A percentile compares a stretch with the other conserved stretches of the same genome.
Conservation (phyloP, 2,329 filamentous ascomycete genomes). For the Trichoderma sp. region DNA sequence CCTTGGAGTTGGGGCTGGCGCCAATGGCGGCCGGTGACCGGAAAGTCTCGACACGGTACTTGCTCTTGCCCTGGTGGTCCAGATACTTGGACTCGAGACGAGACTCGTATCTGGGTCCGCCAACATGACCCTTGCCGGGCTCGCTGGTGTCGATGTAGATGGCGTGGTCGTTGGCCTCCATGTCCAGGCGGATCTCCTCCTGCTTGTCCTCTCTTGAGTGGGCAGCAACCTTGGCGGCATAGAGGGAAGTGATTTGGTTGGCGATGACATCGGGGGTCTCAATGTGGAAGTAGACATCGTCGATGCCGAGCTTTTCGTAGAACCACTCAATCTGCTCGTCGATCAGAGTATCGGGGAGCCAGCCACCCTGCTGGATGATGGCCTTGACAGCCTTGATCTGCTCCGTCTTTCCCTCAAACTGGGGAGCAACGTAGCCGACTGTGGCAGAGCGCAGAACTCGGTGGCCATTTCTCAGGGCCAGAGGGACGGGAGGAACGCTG, state of each 20-base stretch:
- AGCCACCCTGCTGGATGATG: constrained; percentile 73
- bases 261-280: constrained; percentile 85
- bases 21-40: constrained; percentile 82
- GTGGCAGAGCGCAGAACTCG: constrained; percentile 83
- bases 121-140: constrained; percentile 74
- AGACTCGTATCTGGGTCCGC: constrained; percentile 89
- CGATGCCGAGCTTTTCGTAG: constrained; percentile 95
- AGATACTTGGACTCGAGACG: constrained; percentile 95
- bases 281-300: constrained; percentile 97
- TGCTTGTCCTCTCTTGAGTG: constrained; percentile 91
- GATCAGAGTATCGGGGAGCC: constrained; percentile 82
- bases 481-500: constrained; percentile 61
- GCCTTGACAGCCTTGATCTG: constrained; percentile 93
- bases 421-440: constrained; percentile 90
- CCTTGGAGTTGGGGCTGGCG: constrained; percentile 64
- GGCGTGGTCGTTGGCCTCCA: constrained; percentile 91
- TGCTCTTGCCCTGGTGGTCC: constrained; percentile 70
- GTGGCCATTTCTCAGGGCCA: constrained; percentile 60
- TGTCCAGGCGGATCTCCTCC: constrained; percentile 91
- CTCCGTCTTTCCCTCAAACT: constrained; percentile 87
- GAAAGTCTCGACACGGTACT: constrained; percentile 97
- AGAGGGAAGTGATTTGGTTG: constrained; percentile 92
- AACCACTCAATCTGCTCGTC: constrained; percentile 92
- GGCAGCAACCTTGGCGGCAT: constrained; percentile 94
- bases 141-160: constrained; percentile 98